Percentiles rank a stretch among this genome's conserved stretches.
Conservation (phyloP, 202 grass and related monocot genomes). For the Elaeis oleifera region DNA sequence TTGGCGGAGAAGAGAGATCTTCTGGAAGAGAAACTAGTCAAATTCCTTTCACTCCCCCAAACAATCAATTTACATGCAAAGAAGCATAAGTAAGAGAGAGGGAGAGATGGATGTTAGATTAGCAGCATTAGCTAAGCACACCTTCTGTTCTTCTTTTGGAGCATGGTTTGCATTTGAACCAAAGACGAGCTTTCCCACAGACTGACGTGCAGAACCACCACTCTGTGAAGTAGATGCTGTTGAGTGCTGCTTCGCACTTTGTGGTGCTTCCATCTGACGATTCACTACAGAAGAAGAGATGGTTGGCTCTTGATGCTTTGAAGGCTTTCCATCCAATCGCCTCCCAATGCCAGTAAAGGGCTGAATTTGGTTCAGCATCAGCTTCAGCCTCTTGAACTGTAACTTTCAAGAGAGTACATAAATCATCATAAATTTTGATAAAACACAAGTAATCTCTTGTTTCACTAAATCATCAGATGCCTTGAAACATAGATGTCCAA, state of each 20-base stretch:
- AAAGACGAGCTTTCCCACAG: slow-evolving; percentile 71
- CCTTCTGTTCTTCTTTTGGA: slow-evolving; percentile 46
- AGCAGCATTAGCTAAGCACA: slow-evolving; percentile 2
- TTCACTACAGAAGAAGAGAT: slow-evolving; percentile 13
- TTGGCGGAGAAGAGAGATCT: too few relatives aligned
- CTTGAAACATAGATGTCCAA: too few relatives aligned
- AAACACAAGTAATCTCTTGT: too few relatives aligned
- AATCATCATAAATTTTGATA: neutral
- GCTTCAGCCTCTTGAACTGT: slow-evolving; percentile 25
- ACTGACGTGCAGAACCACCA: slow-evolving; percentile 27
- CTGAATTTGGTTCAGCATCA: slow-evolving; percentile 54
- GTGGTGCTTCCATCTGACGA: slow-evolving; percentile 26
- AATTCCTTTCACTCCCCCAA: too few relatives aligned
- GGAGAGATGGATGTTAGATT: neutral
- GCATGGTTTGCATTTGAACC: slow-evolving; percentile 49
- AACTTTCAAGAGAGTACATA: neutral
- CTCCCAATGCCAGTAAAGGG: slow-evolving; percentile 55
- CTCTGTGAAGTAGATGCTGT: slow-evolving; percentile 23
- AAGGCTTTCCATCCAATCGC: slow-evolving; percentile 53
- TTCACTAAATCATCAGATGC: too few relatives aligned
- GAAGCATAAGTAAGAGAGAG: neutral
- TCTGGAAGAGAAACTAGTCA: too few relatives aligned
- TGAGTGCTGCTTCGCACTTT: slow-evolving; percentile 39
- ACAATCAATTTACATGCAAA: too few relatives aligned
- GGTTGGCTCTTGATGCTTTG: slow-evolving; percentile 28